Evolutionary conservation across 805 yeast species (phyloP).

Genomic region (Zygosaccharomyces bisporus): DNA sequence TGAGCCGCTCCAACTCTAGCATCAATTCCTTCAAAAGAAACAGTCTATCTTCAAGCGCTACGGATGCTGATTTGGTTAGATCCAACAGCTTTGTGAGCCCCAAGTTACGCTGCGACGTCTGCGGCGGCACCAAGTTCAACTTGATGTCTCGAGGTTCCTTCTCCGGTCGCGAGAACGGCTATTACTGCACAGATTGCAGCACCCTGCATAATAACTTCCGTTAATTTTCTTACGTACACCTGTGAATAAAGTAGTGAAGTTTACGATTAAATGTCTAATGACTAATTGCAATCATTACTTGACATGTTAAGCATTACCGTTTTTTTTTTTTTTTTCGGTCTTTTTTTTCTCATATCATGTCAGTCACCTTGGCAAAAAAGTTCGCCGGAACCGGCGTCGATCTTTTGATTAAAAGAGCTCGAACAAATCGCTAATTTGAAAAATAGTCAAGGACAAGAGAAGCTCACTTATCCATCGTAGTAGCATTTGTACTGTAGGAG

Average conservation of each 20-base stretch:
- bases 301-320: background rate
- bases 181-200: slow-evolving; percentile 31
- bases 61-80: slow-evolving; percentile 5
- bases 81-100: slow-evolving; percentile 2
- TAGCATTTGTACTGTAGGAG: background rate
- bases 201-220: slow-evolving; percentile 27
- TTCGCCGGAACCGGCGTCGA: background rate
- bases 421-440: background rate
- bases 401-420: background rate
- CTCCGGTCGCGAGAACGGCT: slow-evolving; percentile 16
- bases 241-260: slow-evolving; percentile 1
- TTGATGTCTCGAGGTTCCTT: slow-evolving; percentile 7
- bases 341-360: background rate
- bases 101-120: slow-evolving; percentile 26
- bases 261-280: background rate
- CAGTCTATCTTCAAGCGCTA: slow-evolving; percentile 10
- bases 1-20: slow-evolving; percentile 20
- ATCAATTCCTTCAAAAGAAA: slow-evolving; percentile 13
- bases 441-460: background rate
- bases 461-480: background rate
- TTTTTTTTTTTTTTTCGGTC: background rate
- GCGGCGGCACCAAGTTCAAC: slow-evolving; percentile 29
- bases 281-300: background rate
- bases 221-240: slow-evolving; percentile 9
- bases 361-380: background rate